phyloP scores from a whole-genome alignment of 2,329 filamentous ascomycete genomes.

The Hypoxylon sp. region DNA sequence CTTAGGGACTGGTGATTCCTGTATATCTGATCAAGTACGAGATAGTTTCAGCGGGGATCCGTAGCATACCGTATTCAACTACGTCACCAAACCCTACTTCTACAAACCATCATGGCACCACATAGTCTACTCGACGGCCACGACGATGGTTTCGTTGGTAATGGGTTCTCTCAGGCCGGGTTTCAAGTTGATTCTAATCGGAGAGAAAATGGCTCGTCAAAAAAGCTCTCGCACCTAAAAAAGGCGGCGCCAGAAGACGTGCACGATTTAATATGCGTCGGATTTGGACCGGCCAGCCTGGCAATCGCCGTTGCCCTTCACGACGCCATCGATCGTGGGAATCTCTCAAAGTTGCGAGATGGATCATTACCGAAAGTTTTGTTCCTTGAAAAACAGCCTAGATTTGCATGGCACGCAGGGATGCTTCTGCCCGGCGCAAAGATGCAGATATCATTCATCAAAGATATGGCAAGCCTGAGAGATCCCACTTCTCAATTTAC shows the following conservation, averaged over 20 bases:
- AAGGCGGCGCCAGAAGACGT: constrained; percentile 73
- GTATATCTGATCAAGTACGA: neutral
- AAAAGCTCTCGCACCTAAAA: constrained; percentile 62
- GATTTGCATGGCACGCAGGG: constrained; percentile 93
- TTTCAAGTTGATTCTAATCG: constrained; percentile 1
- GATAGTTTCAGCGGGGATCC: neutral
- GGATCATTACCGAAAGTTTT: constrained; percentile 76
- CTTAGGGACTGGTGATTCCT: neutral
- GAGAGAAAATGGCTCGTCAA: constrained; percentile 26
- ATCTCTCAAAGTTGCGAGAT: constrained; percentile 57
- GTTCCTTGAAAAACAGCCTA: constrained; percentile 87
- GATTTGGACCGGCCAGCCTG: constrained; percentile 92
- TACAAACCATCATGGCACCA: constrained; percentile 48
- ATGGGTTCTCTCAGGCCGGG: constrained; percentile 25
- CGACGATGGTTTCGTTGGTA: constrained; percentile 44
- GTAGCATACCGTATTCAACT: constrained; percentile 19
- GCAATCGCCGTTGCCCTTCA: constrained; percentile 91
- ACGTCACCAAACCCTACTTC: constrained; percentile 28
- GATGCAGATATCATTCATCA: constrained; percentile 99
- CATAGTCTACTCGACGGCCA: constrained; percentile 52
- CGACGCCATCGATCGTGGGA: constrained; percentile 76
- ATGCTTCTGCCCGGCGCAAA: constrained; percentile 94
- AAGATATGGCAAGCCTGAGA: constrained; percentile 91
- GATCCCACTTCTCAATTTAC: constrained; percentile 93
- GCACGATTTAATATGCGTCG: constrained; percentile 90